Conservation (phyloP, 2,329 filamentous ascomycete genomes). For the Claviceps capensis region DNA sequence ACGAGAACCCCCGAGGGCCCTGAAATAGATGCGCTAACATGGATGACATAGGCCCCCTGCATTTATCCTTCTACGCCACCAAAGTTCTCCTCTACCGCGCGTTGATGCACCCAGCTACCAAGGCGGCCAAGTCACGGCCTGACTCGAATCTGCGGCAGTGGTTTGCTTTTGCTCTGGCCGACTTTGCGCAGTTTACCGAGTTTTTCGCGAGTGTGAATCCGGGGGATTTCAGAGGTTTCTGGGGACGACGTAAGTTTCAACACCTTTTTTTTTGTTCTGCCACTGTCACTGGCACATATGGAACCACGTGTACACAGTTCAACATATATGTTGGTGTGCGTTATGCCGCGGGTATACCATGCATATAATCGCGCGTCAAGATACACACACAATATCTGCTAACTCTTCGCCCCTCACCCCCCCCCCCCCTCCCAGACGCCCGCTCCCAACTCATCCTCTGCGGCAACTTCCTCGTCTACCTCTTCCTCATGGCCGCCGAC, state of each 20-base stretch:
- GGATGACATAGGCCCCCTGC: slow-evolving; percentile 19
- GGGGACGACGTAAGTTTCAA: slow-evolving; percentile 27
- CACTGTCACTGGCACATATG: not conserved
- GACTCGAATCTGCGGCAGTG: slow-evolving; percentile 22
- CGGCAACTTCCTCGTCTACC: slow-evolving; percentile 34
- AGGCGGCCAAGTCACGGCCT: slow-evolving; percentile 22
- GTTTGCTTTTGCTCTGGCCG: slow-evolving; percentile 19
- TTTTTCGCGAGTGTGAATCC: slow-evolving; percentile 24
- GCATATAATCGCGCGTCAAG: no score
- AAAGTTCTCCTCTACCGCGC: slow-evolving; percentile 29
- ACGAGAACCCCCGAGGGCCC: no score
- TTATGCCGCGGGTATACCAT: no score
- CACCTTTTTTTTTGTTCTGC: not conserved
- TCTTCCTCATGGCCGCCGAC: slow-evolving; percentile 29
- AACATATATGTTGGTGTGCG: no score
- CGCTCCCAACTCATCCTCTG: slow-evolving; percentile 32
- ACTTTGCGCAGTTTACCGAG: slow-evolving; percentile 23
- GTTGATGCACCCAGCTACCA: slow-evolving; percentile 31
- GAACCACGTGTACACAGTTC: no score
- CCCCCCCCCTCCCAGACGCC: slow-evolving; percentile 10
- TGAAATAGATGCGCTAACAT: no score
- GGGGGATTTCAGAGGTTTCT: slow-evolving; percentile 26
- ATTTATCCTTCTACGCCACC: slow-evolving; percentile 28
- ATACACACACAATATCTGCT: no score
- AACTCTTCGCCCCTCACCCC: not conserved